These are phyloP conservation scores for Aspergillus sp. DNA, from an alignment of 2,329 filamentous ascomycete species.

Conservation along the genomic window DNA sequence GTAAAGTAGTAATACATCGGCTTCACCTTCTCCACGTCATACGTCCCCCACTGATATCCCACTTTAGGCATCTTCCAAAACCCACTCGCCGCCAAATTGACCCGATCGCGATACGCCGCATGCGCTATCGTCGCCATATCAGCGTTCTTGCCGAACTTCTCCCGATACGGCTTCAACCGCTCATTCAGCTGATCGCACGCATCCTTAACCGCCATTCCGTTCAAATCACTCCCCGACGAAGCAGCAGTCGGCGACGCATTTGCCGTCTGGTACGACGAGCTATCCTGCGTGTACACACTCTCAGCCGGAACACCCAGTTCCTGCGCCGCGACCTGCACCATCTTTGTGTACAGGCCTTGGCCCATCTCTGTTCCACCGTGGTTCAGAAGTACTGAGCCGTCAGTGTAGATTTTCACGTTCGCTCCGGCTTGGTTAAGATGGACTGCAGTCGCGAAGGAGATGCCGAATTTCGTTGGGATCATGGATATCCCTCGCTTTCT, in stretches of 20 bases:
- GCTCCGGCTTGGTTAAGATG: slow-evolving; percentile 30
- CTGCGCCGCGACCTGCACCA: slow-evolving; percentile 28
- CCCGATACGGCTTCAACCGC: slow-evolving; percentile 78
- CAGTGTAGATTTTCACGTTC: slow-evolving; percentile 24
- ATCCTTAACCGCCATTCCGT: slow-evolving; percentile 28
- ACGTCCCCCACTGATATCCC: slow-evolving; percentile 88
- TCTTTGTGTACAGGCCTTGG: slow-evolving; percentile 30
- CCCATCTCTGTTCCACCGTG: slow-evolving; percentile 32
- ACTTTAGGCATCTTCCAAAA: slow-evolving; percentile 98
- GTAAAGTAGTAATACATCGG: slow-evolving; percentile 99
- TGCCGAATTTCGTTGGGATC: slow-evolving; percentile 29
- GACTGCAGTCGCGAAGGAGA: slow-evolving; percentile 29
- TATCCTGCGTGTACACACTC: slow-evolving; percentile 24
- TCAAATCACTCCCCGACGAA: slow-evolving; percentile 28
- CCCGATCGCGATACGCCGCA: slow-evolving; percentile 90
- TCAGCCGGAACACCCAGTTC: slow-evolving; percentile 23
- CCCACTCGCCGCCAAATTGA: slow-evolving; percentile 91
- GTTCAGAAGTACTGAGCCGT: slow-evolving; percentile 26
- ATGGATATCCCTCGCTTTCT: slow-evolving; percentile 27
- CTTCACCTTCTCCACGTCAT: slow-evolving; percentile 39
- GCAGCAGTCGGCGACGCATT: slow-evolving; percentile 30
- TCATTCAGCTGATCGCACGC: slow-evolving; percentile 65
- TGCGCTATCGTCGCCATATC: slow-evolving; percentile 86
- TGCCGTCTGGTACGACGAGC: slow-evolving; percentile 24
- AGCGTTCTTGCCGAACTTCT: slow-evolving; percentile 70